Base-by-base conservation (phyloP, 257 asterid genomes). In the Solanum virginianum region DNA sequence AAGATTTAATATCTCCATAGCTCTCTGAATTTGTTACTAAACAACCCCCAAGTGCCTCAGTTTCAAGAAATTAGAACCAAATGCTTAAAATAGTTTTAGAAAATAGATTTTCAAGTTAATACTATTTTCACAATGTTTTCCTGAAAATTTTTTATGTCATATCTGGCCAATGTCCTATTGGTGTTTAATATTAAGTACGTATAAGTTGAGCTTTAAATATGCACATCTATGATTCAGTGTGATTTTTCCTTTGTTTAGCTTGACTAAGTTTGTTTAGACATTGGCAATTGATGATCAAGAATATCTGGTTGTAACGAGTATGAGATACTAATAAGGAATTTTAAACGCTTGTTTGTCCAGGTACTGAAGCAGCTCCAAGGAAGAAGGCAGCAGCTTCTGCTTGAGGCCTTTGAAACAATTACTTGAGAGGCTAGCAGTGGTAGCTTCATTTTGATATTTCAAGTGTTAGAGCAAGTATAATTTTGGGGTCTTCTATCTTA, bases 311-410 rank as follows among this genome's bases (percentile, higher is more conserved):
- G 0, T 77, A 16, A 51, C 65, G 2, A 26, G 6, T 15, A 29
- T 79, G 82, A 15, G 22, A 49, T 53, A 26, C 17, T 79, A 26
- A 79, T 53, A 1, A 36, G 41, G 6, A 29, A 16, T 17, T 79
- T 53, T 53, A 5, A 1, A 26, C 49, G 17, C 16, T 29, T 66
- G 22, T 65, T 11, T 0, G 49, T 43, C 41, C 80, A 93, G 97
- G 95, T 84, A 90, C 94, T 8, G 89, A 92, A 88, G 96, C 96
- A 51, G 96, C 97, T 68, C 97, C 97, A 18, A 92, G 97, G 94
- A 92, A 90, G 88, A 93, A 93, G 94, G 93, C 91, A 8, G 91
- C 89, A 70, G 91, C 94, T 62, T 89, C 95, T 85, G 89, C 94
- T 85, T 92, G 74, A 87, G 65, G 63, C 47, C 11, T 53, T 53